Percentiles rank a stretch among this genome's conserved stretches.
phyloP scores from a whole-genome alignment of 225 moss, liverwort and hornwort genomes.

The Sphagnum contortum region DNA sequence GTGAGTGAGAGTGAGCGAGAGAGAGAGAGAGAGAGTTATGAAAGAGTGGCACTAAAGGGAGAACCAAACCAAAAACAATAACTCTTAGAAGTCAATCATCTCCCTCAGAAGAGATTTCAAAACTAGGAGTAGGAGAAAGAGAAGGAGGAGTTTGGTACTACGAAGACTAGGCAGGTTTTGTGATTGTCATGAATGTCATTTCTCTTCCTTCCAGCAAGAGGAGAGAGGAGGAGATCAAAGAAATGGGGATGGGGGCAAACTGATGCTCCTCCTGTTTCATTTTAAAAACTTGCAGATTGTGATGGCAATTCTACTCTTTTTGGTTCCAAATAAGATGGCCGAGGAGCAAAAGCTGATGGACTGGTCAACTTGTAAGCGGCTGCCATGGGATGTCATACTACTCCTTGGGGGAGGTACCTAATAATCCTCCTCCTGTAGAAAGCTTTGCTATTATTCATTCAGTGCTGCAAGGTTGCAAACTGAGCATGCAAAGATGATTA shows the following conservation, averaged over 20 bases:
- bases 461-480: too few relatives aligned
- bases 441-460: too few relatives aligned
- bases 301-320: slow-evolving; percentile 5
- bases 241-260: neutral
- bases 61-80: slow-evolving; percentile 1
- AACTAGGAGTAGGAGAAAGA: too few relatives aligned
- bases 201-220: neutral
- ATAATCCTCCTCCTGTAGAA: too few relatives aligned
- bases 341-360: slow-evolving; percentile 5
- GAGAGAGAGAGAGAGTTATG: too few relatives aligned
- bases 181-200: neutral
- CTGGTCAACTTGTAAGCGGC: slow-evolving; percentile 2
- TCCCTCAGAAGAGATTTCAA: too few relatives aligned
- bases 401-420: slow-evolving; percentile 9
- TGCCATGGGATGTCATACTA: slow-evolving; percentile 5
- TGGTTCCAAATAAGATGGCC: neutral
- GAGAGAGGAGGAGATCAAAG: neutral
- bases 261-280: neutral
- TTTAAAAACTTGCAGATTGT: slow-evolving; percentile 1
- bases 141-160: neutral
- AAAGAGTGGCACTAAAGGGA: neutral
- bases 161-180: neutral
- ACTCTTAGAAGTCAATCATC: too few relatives aligned
- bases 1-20: too few relatives aligned
- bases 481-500: slow-evolving; percentile 52